Percentiles rank a stretch among this genome's conserved stretches.
Evolutionary conservation across 2,329 filamentous ascomycete genomes (phyloP).

Genomic region (Rutstroemia sp.): DNA sequence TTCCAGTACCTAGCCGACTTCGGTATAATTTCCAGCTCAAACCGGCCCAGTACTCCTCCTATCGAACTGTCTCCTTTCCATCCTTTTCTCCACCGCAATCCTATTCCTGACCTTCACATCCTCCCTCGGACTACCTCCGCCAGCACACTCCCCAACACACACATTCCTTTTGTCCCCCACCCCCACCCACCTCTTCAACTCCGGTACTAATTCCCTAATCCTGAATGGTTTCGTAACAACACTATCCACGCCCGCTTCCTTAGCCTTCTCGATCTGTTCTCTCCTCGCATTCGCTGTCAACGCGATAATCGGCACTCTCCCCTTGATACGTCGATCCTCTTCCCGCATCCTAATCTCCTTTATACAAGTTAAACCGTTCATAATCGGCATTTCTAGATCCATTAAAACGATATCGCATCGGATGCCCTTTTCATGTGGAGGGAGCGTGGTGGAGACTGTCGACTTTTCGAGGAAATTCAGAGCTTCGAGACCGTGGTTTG

Average conservation of each 20-base stretch:
- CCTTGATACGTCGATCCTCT: conserved; percentile 41
- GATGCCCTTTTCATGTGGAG: conserved; percentile 18
- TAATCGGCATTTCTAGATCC: conserved; percentile 71
- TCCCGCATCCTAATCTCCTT: conserved; percentile 52
- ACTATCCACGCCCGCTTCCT: conserved; percentile 39
- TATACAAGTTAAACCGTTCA: conserved; percentile 63
- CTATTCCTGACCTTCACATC: too few relatives aligned
- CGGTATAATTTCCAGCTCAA: too few relatives aligned
- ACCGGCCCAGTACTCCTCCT: too few relatives aligned
- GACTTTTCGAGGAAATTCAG: conserved; percentile 32
- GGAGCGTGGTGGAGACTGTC: conserved; percentile 17
- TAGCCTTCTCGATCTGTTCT: conserved; percentile 21
- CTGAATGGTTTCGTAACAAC: conserved; percentile 68
- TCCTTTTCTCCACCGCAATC: too few relatives aligned
- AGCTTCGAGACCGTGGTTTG: conserved; percentile 50
- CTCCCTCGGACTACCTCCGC: too few relatives aligned
- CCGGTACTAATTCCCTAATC: conserved; percentile 52
- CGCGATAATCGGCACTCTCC: conserved; percentile 31
- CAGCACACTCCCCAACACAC: background rate
- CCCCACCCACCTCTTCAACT: conserved; percentile 37
- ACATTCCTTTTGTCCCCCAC: background rate
- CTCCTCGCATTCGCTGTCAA: conserved; percentile 28
- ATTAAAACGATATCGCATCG: conserved; percentile 57
- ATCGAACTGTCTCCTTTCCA: too few relatives aligned
- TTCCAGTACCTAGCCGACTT: too few relatives aligned